Evolutionary conservation across 2,329 filamentous ascomycete species (phyloP).

Genomic region (Thielaviopsis euricoi): DNA sequence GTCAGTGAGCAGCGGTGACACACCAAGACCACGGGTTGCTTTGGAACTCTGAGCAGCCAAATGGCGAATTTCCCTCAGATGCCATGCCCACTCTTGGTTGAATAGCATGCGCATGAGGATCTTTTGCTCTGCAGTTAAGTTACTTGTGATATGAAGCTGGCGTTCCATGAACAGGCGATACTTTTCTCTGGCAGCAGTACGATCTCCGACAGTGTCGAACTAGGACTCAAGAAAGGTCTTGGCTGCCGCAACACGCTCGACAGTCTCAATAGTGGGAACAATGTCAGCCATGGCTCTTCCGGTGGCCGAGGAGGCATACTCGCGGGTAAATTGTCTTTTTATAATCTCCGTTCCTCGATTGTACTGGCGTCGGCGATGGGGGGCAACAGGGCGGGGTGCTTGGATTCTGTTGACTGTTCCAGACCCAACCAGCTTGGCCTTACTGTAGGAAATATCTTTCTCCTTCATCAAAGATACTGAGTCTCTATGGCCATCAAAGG

Average conservation of each 20-base stretch:
- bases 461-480: not conserved
- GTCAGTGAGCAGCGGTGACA: slow-evolving; percentile 20
- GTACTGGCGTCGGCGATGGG: not conserved
- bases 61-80: slow-evolving; percentile 56
- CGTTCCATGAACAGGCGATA: slow-evolving; percentile 22
- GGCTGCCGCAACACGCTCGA: slow-evolving; percentile 62
- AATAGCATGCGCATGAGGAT: slow-evolving; percentile 39
- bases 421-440: not conserved
- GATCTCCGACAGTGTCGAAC: slow-evolving; percentile 53
- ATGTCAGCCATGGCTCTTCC: not conserved
- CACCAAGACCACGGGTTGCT: slow-evolving; percentile 17
- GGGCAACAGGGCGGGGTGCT: not conserved
- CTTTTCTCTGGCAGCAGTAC: slow-evolving; percentile 20
- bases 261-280: slow-evolving; percentile 33
- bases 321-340: not conserved
- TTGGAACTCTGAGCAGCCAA: slow-evolving; percentile 44
- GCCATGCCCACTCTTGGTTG: slow-evolving; percentile 49
- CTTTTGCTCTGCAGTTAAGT: slow-evolving; percentile 39
- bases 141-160: slow-evolving; percentile 38
- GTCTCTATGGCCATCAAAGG: not conserved
- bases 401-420: slow-evolving; percentile 1
- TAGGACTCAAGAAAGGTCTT: slow-evolving; percentile 79
- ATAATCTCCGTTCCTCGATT: not conserved
- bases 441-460: not conserved
- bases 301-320: not conserved